A percentile compares a stretch with the other conserved stretches of the same genome.
phyloP scores from a whole-genome alignment of 805 yeast genomes.

The Ogataea trehaloabstinens region DNA sequence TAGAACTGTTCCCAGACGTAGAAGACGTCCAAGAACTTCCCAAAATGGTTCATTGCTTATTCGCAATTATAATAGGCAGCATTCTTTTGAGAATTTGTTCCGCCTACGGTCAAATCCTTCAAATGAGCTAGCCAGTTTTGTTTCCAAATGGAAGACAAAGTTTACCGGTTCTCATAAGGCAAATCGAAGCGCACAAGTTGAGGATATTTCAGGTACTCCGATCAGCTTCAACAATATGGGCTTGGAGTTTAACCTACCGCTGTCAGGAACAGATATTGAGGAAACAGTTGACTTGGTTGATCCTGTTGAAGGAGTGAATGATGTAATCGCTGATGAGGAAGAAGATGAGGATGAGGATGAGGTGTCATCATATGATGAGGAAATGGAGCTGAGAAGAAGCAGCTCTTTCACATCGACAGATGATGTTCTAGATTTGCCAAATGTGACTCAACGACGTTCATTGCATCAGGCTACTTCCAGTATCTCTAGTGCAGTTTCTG shows the following conservation, averaged over 20 bases:
- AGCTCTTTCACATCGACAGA: background rate
- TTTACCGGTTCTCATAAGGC: conserved; percentile 5
- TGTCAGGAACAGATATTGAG: too few relatives aligned
- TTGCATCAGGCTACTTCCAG: background rate
- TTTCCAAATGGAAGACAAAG: conserved; percentile 19
- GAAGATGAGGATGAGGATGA: conserved; percentile 30
- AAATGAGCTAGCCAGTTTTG: conserved; percentile 12
- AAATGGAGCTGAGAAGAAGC: conserved; percentile 15
- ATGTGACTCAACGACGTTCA: background rate
- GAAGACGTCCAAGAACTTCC: conserved; percentile 43
- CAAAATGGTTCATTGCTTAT: conserved; percentile 14
- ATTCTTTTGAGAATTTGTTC: conserved; percentile 22
- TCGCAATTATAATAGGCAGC: conserved; percentile 10
- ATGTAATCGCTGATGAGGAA: conserved; percentile 8
- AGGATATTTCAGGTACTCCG: too few relatives aligned
- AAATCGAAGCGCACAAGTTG: too few relatives aligned
- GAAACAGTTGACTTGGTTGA: too few relatives aligned
- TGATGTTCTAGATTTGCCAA: background rate
- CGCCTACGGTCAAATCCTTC: conserved; percentile 10
- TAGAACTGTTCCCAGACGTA: conserved; percentile 77
- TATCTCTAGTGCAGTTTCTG: background rate
- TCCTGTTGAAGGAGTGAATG: conserved; percentile 17
- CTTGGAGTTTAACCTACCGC: conserved; percentile 1
- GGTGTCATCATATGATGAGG: conserved; percentile 28
- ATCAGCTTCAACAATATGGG: background rate